These are phyloP conservation scores for Penicillium subrubescens DNA, from an alignment of 495 filamentous ascomycete genomes.

Conservation along the genomic window DNA sequence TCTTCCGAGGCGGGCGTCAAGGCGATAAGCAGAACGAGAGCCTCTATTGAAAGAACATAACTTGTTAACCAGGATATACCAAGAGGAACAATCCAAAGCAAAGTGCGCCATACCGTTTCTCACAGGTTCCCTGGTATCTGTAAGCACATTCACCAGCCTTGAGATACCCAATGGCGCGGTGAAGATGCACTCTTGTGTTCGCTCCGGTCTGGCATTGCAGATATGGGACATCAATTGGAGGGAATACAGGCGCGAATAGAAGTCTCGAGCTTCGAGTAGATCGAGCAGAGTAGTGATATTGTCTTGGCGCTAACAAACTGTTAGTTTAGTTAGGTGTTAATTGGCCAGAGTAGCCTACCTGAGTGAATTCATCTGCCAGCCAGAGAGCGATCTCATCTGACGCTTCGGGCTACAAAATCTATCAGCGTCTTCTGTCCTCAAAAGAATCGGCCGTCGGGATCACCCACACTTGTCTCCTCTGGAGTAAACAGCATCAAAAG, in stretches of 20 bases:
- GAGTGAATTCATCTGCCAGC: conserved; percentile 97
- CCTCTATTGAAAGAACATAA: conserved; percentile 46
- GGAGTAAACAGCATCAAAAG: conserved; percentile 88
- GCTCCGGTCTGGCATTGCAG: conserved; percentile 79
- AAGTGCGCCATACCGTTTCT: conserved; percentile 67
- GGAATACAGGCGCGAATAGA: conserved; percentile 91
- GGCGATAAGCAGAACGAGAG: conserved; percentile 67
- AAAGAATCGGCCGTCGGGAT: background rate
- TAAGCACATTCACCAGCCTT: conserved; percentile 77
- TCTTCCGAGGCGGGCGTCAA: conserved; percentile 73
- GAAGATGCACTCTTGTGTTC: conserved; percentile 95
- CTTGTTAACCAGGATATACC: background rate
- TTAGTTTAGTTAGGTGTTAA: conserved; percentile 40
- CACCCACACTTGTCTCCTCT: conserved; percentile 66
- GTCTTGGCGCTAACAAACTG: conserved; percentile 73
- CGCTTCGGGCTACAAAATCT: conserved; percentile 71
- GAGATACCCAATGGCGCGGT: conserved; percentile 86
- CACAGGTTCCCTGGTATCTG: conserved; percentile 85
- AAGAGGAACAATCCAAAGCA: background rate
- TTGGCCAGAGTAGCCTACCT: conserved; percentile 53
- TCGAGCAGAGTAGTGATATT: conserved; percentile 91
- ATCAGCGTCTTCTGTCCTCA: conserved; percentile 28
- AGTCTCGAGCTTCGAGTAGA: conserved; percentile 83
- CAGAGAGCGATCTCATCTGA: conserved; percentile 96
- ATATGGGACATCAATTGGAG: conserved; percentile 89